Conservation (phyloP, 768 basidiomycete genomes). For the Trametes cinnabarina region DNA sequence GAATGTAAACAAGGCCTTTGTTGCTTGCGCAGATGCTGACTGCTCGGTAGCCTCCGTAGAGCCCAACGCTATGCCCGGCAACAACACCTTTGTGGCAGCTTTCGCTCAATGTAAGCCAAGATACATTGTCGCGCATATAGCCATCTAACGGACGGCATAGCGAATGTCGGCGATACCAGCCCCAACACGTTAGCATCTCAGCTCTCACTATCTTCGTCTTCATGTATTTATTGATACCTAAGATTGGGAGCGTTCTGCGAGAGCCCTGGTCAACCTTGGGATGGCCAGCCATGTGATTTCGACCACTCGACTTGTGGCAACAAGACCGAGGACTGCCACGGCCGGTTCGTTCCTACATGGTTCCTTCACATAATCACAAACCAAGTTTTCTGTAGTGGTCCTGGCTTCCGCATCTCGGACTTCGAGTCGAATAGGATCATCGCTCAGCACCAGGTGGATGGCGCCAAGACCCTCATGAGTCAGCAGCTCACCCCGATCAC, state of each 20-base stretch:
- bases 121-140: background rate
- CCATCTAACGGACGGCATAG: constrained; percentile 33
- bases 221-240: constrained; percentile 13
- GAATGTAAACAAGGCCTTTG: constrained; percentile 50
- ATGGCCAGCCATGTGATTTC: constrained; percentile 68
- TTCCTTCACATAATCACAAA: too few relatives aligned
- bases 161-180: constrained; percentile 79
- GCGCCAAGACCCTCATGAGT: constrained; percentile 65
- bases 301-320: constrained; percentile 76
- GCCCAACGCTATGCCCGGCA: constrained; percentile 65
- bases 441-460: constrained; percentile 65
- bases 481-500: constrained; percentile 42
- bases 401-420: constrained; percentile 71
- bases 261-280: constrained; percentile 64
- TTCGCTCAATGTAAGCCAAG: constrained; percentile 64
- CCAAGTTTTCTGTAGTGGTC: constrained; percentile 48
- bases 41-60: constrained; percentile 55
- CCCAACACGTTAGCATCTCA: constrained; percentile 67
- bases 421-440: constrained; percentile 76
- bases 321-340: constrained; percentile 64
- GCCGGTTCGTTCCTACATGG: constrained; percentile 45
- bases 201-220: background rate
- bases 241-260: constrained; percentile 75
- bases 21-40: background rate
- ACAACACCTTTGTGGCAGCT: constrained; percentile 67